Evolutionary conservation across 106 monocot species (phyloP).

Genomic region (Vanilla planifolia): DNA sequence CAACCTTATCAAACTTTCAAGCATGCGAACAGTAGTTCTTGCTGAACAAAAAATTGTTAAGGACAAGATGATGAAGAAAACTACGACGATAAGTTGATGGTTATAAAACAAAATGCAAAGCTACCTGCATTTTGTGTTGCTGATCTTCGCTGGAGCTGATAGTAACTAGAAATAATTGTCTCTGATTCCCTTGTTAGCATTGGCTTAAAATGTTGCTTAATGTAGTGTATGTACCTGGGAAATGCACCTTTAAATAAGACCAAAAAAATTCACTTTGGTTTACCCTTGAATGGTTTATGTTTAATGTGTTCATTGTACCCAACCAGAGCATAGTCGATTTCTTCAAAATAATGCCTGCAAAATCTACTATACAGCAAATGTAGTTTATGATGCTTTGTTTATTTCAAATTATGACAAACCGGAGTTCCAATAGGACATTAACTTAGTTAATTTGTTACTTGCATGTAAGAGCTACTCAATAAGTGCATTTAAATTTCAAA

Average conservation of each 20-base stretch:
- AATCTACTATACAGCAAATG: too few species aligned
- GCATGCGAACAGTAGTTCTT: slow-evolving; percentile 94
- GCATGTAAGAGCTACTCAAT: background rate
- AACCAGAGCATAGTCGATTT: too few species aligned
- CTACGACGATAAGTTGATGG: too few species aligned
- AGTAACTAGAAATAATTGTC: slow-evolving; percentile 87
- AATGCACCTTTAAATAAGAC: background rate
- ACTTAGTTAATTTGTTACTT: too few species aligned
- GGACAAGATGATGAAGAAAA: background rate
- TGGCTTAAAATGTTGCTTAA: slow-evolving; percentile 75
- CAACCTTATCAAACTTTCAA: slow-evolving; percentile 89
- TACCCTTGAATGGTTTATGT: too few species aligned
- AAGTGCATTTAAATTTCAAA: background rate
- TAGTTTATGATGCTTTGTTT: too few species aligned
- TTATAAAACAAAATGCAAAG: background rate
- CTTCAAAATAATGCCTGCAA: too few species aligned
- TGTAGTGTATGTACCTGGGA: slow-evolving; percentile 85
- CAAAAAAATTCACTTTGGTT: too few species aligned
- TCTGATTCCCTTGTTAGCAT: slow-evolving; percentile 79
- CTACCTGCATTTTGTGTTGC: slow-evolving; percentile 85
- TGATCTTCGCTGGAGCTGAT: slow-evolving; percentile 94
- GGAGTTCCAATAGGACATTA: too few species aligned
- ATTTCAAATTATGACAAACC: too few species aligned
- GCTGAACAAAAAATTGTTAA: slow-evolving; percentile 33
- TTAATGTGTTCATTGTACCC: too few species aligned